These are phyloP conservation scores for Pilasporangium apinafurcum DNA, from an alignment of 352 stramenopile genomes.

Conservation along the genomic window DNA sequence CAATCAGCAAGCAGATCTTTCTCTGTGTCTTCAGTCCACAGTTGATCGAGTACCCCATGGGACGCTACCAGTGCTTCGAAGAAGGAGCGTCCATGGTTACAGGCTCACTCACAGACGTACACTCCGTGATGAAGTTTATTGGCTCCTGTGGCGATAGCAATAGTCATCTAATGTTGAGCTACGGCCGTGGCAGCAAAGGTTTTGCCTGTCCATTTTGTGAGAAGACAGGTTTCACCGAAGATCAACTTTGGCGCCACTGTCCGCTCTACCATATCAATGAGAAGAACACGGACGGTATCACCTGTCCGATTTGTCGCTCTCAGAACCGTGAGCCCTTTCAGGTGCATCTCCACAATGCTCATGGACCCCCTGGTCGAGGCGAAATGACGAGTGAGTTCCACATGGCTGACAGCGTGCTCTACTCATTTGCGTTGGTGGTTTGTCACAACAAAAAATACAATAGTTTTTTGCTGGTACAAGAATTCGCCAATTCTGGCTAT, in stretches of 20 bases:
- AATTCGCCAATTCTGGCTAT: conserved; percentile 83
- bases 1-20: conserved; percentile 78
- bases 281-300: conserved; percentile 60
- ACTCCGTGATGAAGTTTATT: conserved; percentile 63
- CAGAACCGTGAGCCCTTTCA: conserved; percentile 66
- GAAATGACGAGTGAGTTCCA: conserved; percentile 82
- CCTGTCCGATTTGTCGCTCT: conserved; percentile 71
- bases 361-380: conserved; percentile 64
- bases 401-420: conserved; percentile 65
- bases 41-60: conserved; percentile 59
- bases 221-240: conserved; percentile 66
- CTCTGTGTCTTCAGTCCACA: conserved; percentile 81
- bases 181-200: conserved; percentile 6
- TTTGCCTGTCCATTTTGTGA: conserved; percentile 75
- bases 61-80: conserved; percentile 71
- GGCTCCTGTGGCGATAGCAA: conserved; percentile 21
- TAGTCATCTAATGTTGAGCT: background rate
- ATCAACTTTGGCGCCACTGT: conserved; percentile 80
- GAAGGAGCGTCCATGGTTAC: conserved; percentile 82
- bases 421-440: conserved; percentile 82
- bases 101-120: conserved; percentile 52
- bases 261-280: conserved; percentile 86
- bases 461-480: conserved; percentile 78
- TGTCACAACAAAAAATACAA: conserved; percentile 82
- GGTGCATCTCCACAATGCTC: conserved; percentile 82